Base-by-base conservation (phyloP, 352 stramenopile species). In the Plasmopara viticola region DNA sequence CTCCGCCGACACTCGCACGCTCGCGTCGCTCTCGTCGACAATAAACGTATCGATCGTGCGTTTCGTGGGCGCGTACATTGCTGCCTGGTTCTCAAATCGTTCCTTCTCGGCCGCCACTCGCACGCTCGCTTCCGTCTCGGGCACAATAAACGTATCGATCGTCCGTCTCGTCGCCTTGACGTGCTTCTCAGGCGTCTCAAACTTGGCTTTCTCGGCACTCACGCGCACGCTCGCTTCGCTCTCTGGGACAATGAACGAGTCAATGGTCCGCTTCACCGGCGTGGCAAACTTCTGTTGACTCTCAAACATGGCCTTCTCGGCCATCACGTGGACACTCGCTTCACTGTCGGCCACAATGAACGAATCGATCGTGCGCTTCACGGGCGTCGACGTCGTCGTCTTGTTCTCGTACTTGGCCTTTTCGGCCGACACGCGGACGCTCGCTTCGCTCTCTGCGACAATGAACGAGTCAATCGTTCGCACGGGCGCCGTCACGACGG, bases 401-500 rank as follows among this genome's bases (percentile, higher is more conserved):
- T 61, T 53, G 30, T 62, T 69, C 40, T 74, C 65, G 13, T 62
- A 66, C 40, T 66, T 71, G 0, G 53, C 48, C 40, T 65, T 72
- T 34, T 72, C 64, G 12, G 64, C 60, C 14, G 54, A 55, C 28
- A 72, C 64, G 40, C 60, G 64, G 13, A 72, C 56, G 35, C 55
- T 72, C 6, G 50, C 59, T 38, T 72, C 56, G 13, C 53, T 65
- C 9, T 65, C 57, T n/a, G 52, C 35, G 2, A 66, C 49, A 28
- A 70, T 64, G 35, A 70, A 70, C 14, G 58, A 65, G 34, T 71
- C 63, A 10, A 71, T 56, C 9, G 64, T 68, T 31, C 64, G 64
- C 42, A 64, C 50, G 15, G 60, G 46, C 42, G 60, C 41, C 2
- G 64, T 56, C 17, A 79, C 66, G n/a, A 85, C 58, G 14, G 69